A percentile compares a stretch with the other conserved stretches of the same genome.
Conservation (phyloP, 2,329 filamentous ascomycete genomes). For the Beauveria caledonica region DNA sequence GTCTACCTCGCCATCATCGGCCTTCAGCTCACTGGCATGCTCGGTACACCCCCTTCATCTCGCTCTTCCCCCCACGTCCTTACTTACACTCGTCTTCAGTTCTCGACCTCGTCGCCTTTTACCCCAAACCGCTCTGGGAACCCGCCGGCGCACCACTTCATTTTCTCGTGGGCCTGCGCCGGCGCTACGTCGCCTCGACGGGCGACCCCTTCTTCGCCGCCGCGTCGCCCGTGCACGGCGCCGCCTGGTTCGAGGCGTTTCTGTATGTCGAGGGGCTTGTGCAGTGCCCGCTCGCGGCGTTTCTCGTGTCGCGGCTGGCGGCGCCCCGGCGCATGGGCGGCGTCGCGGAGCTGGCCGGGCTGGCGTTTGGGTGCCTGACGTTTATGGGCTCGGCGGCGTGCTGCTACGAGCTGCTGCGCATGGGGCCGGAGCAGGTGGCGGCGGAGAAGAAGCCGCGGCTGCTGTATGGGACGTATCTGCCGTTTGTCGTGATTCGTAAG, state of each 20-base stretch:
- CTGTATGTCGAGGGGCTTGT: conserved; percentile 41
- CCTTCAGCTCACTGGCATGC: conserved; percentile 28
- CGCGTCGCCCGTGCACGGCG: conserved; percentile 23
- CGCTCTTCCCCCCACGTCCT: no score
- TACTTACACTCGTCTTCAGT: conserved; percentile 30
- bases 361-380: conserved; percentile 44
- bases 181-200: conserved; percentile 38
- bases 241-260: conserved; percentile 44
- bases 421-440: conserved; percentile 39
- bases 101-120: conserved; percentile 46
- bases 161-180: conserved; percentile 36
- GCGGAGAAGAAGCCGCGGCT: conserved; percentile 37
- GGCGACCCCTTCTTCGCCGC: conserved; percentile 46
- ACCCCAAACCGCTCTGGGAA: conserved; percentile 39
- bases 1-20: conserved; percentile 27
- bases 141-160: conserved; percentile 36
- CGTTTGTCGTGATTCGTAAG: conserved; percentile 47
- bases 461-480: conserved; percentile 41
- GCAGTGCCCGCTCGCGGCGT: conserved; percentile 42
- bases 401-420: conserved; percentile 40
- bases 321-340: conserved; percentile 27
- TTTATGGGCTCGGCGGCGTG: conserved; percentile 44
- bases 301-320: conserved; percentile 35
- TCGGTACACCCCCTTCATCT: conserved; percentile 22
- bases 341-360: conserved; percentile 38